Conservation (phyloP, 73 alveolate genomes). For the Tetrahymena borealis region DNA sequence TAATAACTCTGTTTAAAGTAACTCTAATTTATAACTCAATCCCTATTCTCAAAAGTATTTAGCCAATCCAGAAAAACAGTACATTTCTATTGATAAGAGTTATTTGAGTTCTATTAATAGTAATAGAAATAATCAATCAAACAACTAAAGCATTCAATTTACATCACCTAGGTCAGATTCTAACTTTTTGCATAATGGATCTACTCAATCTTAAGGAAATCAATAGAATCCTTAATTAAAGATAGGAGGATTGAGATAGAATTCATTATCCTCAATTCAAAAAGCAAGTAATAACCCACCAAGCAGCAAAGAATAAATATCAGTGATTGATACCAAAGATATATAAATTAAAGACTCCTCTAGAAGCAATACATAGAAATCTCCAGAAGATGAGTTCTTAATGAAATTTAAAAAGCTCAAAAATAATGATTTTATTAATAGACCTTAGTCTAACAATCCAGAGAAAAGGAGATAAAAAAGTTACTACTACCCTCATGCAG, state of each 20-base stretch:
- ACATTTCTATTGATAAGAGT: not conserved
- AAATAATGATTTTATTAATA: not conserved
- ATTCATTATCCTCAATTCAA: not conserved
- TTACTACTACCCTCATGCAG: not conserved
- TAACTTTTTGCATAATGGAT: not conserved
- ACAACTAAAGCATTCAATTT: not conserved
- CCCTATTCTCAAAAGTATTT: not conserved
- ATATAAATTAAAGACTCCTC: not conserved
- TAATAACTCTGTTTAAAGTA: too few species aligned
- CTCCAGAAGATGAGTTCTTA: not conserved
- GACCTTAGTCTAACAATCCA: not conserved
- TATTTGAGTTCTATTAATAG: not conserved
- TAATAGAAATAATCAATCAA: not conserved
- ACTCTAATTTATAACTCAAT: not conserved
- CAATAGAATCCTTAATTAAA: too few species aligned
- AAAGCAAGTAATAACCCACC: not conserved
- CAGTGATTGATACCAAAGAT: not conserved
- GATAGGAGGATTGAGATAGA: too few species aligned
- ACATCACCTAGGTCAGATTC: not conserved
- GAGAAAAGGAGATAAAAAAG: not conserved
- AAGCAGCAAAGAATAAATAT: not conserved
- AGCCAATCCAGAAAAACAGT: not conserved
- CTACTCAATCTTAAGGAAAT: not conserved
- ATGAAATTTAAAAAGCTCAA: not conserved
- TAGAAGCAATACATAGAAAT: not conserved